phyloP scores from a whole-genome alignment of 2,329 filamentous ascomycete species.

The Magnaporthiopsis rhizophila region DNA sequence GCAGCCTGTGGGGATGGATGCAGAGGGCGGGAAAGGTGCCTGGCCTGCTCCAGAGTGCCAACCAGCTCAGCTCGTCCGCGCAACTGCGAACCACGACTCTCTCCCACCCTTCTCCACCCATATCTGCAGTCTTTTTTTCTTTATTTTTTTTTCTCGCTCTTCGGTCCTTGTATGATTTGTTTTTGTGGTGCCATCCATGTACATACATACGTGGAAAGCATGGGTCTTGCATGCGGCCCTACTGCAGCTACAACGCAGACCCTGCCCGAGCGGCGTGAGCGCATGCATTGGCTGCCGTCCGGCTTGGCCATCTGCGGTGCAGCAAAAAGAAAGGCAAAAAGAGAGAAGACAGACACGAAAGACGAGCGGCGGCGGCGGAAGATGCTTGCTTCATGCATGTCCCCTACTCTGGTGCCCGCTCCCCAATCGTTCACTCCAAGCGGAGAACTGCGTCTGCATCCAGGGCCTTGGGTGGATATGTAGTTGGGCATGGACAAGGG shows the following conservation, averaged over 20 bases:
- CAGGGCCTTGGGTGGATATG: background rate
- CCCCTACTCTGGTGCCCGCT: background rate
- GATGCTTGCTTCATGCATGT: background rate
- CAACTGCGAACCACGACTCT: background rate
- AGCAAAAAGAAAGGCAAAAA: background rate
- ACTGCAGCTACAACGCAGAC: conserved; percentile 2
- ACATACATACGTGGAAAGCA: background rate
- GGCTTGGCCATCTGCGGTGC: conserved; percentile 1
- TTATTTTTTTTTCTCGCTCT: too few relatives aligned
- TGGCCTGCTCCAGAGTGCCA: background rate
- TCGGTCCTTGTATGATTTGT: background rate
- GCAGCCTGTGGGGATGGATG: background rate
- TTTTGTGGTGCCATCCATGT: background rate
- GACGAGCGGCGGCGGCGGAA: background rate
- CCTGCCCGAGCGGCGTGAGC: conserved; percentile 4
- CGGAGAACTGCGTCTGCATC: background rate
- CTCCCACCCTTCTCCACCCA: background rate
- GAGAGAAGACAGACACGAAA: background rate
- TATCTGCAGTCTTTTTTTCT: background rate
- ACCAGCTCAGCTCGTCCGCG: background rate
- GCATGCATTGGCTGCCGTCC: conserved; percentile 3
- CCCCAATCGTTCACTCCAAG: background rate
- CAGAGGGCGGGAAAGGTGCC: too few relatives aligned
- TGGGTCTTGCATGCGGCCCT: background rate
- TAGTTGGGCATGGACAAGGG: background rate